These are phyloP conservation scores for Cucumis sativus DNA, from an alignment of 306 rosid species.

Conservation along the genomic window DNA sequence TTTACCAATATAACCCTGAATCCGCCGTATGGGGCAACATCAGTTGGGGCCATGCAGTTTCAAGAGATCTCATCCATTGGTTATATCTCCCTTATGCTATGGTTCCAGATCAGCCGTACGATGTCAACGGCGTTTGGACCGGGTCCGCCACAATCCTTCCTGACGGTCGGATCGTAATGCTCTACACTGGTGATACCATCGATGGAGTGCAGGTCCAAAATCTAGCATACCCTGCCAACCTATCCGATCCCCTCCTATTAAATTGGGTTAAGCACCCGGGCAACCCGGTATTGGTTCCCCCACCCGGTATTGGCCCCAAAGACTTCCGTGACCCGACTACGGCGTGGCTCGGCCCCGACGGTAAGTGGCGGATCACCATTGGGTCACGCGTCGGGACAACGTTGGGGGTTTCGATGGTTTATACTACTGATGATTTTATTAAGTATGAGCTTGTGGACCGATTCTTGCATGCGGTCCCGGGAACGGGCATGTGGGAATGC, in stretches of 20 bases:
- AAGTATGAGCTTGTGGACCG: slow-evolving; percentile 20
- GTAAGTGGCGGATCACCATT: slow-evolving; percentile 42
- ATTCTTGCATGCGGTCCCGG: slow-evolving; percentile 48
- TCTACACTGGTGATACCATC: slow-evolving; percentile 49
- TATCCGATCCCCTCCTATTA: slow-evolving; percentile 71
- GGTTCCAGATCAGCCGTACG: slow-evolving; percentile 43
- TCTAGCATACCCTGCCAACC: slow-evolving; percentile 58
- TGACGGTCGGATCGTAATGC: slow-evolving; percentile 51
- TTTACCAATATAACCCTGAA: slow-evolving; percentile 77
- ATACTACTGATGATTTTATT: slow-evolving; percentile 37
- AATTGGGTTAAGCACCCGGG: slow-evolving; percentile 53
- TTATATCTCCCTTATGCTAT: slow-evolving; percentile 61
- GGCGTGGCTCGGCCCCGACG: slow-evolving; percentile 51
- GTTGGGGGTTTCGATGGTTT: slow-evolving; percentile 37
- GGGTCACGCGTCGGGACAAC: slow-evolving; percentile 43
- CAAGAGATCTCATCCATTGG: slow-evolving; percentile 74
- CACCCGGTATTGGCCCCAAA: slow-evolving; percentile 20
- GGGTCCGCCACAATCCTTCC: slow-evolving; percentile 69
- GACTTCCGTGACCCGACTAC: slow-evolving; percentile 81
- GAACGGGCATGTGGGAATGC: slow-evolving; percentile 96
- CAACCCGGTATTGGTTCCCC: slow-evolving; percentile 62
- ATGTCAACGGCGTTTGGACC: slow-evolving; percentile 68
- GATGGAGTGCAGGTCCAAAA: slow-evolving; percentile 55
- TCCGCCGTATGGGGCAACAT: slow-evolving; percentile 86
- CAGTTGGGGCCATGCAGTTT: slow-evolving; percentile 81